Conservation (phyloP, 495 filamentous ascomycete genomes). For the Bacidia gigantensis region DNA sequence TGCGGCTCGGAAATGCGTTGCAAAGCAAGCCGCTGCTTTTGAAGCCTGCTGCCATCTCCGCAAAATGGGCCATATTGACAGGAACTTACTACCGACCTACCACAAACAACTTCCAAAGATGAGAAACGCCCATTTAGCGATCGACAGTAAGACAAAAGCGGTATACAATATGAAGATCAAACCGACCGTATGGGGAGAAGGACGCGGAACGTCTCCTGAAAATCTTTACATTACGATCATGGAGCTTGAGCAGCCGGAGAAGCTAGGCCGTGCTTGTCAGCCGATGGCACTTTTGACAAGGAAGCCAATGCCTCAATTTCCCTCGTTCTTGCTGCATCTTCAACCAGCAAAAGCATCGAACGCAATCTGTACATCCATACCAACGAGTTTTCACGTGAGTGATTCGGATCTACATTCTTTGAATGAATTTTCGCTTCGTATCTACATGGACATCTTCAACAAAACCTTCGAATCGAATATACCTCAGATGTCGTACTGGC, state of each 20-base stretch:
- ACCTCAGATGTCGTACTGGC: constrained; percentile 67
- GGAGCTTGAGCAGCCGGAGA: constrained; percentile 40
- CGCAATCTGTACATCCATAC: constrained; percentile 34
- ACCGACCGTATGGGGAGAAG: constrained; percentile 58
- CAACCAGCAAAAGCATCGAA: constrained; percentile 43
- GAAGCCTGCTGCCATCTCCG: constrained; percentile 64
- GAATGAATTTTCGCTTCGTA: constrained; percentile 53
- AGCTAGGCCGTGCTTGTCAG: constrained; percentile 44
- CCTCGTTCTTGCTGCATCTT: constrained; percentile 57
- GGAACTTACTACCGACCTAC: constrained; percentile 57
- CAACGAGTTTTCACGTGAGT: constrained; percentile 28
- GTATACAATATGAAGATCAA: constrained; percentile 69
- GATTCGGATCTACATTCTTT: constrained; percentile 35
- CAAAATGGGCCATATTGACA: constrained; percentile 53
- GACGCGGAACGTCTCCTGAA: constrained; percentile 34
- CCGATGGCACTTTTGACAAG: constrained; percentile 65
- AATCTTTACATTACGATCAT: constrained; percentile 54
- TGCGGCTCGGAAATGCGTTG: constrained; percentile 51
- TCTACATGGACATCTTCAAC: constrained; percentile 81
- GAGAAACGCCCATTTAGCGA: constrained; percentile 79
- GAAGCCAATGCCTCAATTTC: constrained; percentile 45
- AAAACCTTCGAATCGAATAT: constrained; percentile 58
- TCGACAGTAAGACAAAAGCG: constrained; percentile 59
- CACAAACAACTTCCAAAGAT: constrained; percentile 64
- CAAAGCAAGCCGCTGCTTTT: constrained; percentile 87